A percentile compares a stretch with the other conserved stretches of the same genome.
These are phyloP conservation scores for Kwoniella mangroviensis DNA, from an alignment of 768 basidiomycete genomes.

Conservation along the genomic window DNA sequence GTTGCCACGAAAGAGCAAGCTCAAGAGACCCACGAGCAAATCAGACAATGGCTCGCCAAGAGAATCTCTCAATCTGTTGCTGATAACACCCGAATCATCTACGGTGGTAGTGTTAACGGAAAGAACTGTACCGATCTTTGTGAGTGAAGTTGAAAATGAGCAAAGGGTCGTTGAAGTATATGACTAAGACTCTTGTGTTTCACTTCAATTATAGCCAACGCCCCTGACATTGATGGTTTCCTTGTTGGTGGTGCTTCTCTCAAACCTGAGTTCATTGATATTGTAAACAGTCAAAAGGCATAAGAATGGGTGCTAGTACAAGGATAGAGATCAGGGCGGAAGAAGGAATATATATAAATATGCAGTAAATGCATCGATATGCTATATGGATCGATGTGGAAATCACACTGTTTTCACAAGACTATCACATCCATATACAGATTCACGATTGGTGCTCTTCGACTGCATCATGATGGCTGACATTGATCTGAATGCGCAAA, in stretches of 20 bases:
- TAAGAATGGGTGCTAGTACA: conserved; percentile 9
- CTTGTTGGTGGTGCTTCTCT: conserved; percentile 96
- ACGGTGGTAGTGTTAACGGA: conserved; percentile 93
- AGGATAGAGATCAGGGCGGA: not conserved
- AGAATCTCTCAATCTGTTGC: conserved; percentile 73
- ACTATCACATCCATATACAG: no score
- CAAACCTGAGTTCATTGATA: conserved; percentile 94
- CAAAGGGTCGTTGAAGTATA: not conserved
- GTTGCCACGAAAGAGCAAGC: conserved; percentile 87
- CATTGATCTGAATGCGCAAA: not conserved
- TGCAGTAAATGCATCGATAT: no score
- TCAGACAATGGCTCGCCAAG: conserved; percentile 73
- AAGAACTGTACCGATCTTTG: conserved; percentile 85
- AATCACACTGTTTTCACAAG: no score
- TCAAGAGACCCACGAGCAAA: conserved; percentile 84
- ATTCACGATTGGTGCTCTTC: not conserved
- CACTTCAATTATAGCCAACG: conserved; percentile 62
- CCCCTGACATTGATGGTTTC: conserved; percentile 93
- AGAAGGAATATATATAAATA: not conserved
- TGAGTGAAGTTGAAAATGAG: conserved; percentile 59
- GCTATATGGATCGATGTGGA: no score
- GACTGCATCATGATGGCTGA: not conserved
- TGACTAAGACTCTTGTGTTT: not conserved
- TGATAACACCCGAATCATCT: conserved; percentile 80
- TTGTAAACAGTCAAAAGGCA: conserved; percentile 67